Base-by-base conservation (phyloP, 176 grass and related monocot genomes). In the Musa troglodytarum region DNA sequence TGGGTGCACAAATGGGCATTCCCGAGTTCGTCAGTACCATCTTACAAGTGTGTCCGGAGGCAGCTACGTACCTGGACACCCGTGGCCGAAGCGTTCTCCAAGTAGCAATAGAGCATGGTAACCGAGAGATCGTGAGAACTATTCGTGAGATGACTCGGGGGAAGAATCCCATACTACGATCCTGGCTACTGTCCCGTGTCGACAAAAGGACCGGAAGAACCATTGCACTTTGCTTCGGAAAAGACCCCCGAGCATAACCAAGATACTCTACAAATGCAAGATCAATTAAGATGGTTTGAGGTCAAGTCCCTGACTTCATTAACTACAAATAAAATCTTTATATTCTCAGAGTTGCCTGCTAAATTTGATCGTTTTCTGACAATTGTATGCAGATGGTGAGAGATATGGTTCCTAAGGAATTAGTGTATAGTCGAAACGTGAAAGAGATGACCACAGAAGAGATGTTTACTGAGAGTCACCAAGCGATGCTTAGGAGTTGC, bases 281-380 rank as follows among this genome's bases (percentile, higher is more conserved):
- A 71, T 12, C 67, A 83, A 52, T 65, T 83, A 29, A 9, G 54
- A 57, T 78, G 54, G 65, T 83, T 78, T 63, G 81, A 83, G 74
- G 81, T 83, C 11, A 25, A 43, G 34, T 43, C 34, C 34, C 34
- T 43, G 34, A 43, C 34, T 5, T 43, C 4, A 22, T 22, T 22
- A 22, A 22, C 22, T 22, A 22, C 22, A 22, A 22, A 22, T 22
- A 22, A 22, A 22, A 22, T 22, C 22, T 6, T 6, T 5, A 43
- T 43, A 43, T 43, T 43, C 0, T 28, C 4, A 43, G 34, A 43
- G 34, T 6, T 43, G 34, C 34, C 34, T 43, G 4, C 34, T 43
- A 43, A 43, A 43, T 43, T 43, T 43, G 34, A 43, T 43, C 34
- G 34, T 43, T 43, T 43, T 43, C 34, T 43, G 34, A 43, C 34